These are phyloP conservation scores for Candida arabinofermentans DNA, from an alignment of 805 yeast genomes.

Conservation along the genomic window DNA sequence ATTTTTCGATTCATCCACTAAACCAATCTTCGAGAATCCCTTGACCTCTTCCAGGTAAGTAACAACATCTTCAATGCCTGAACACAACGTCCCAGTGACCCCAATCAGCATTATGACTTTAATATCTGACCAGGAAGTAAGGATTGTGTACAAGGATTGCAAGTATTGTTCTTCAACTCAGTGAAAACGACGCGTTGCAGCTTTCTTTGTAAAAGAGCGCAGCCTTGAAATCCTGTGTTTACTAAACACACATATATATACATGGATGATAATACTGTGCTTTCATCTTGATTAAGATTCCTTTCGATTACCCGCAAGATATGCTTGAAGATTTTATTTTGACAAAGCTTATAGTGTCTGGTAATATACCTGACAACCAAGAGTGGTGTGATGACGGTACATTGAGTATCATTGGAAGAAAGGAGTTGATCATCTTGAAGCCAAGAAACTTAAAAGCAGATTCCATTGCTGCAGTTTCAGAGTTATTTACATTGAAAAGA, in stretches of 20 bases:
- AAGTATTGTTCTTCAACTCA: too few relatives aligned
- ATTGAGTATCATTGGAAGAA: neutral
- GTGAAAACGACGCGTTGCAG: too few relatives aligned
- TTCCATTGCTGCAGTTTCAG: neutral
- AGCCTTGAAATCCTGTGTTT: too few relatives aligned
- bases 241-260: too few relatives aligned
- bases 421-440: neutral
- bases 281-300: too few relatives aligned
- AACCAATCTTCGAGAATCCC: neutral
- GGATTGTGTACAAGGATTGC: too few relatives aligned
- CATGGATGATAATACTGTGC: too few relatives aligned
- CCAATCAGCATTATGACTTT: conserved; percentile 61
- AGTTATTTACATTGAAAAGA: neutral
- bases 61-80: conserved; percentile 66
- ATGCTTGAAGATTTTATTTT: neutral
- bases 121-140: neutral
- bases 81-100: conserved; percentile 61
- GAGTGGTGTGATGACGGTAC: neutral
- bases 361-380: neutral
- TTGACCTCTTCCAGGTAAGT: conserved; percentile 25
- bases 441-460: neutral
- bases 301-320: neutral
- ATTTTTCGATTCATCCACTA: neutral
- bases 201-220: too few relatives aligned
- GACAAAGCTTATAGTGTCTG: neutral